Evolutionary conservation across 2,329 filamentous ascomycete genomes (phyloP).

Genomic region (Trichoderma breve): DNA sequence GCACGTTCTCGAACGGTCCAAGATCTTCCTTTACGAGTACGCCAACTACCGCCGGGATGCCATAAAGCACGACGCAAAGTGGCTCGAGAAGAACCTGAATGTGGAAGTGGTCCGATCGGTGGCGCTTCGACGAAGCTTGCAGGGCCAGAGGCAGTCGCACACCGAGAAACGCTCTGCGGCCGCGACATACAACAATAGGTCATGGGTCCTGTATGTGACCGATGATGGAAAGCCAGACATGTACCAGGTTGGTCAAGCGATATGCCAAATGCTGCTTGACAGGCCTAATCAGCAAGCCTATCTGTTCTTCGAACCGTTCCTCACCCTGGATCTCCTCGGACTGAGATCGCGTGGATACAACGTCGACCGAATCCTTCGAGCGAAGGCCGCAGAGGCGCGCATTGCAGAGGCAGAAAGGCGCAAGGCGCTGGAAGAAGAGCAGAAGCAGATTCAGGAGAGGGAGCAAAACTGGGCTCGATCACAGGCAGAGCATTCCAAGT

Average conservation of each 20-base stretch:
- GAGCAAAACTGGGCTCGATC: slow-evolving; percentile 44
- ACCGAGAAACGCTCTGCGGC: slow-evolving; percentile 75
- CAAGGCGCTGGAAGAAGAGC: slow-evolving; percentile 70
- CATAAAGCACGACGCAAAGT: slow-evolving; percentile 84
- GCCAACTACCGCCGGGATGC: slow-evolving; percentile 67
- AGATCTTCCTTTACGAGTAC: slow-evolving; percentile 82
- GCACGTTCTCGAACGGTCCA: slow-evolving; percentile 81
- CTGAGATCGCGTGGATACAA: slow-evolving; percentile 90
- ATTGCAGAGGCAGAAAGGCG: slow-evolving; percentile 81
- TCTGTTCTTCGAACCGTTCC: slow-evolving; percentile 84
- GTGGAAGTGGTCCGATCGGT: slow-evolving; percentile 79
- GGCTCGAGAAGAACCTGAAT: slow-evolving; percentile 81
- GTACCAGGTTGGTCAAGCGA: slow-evolving; percentile 86
- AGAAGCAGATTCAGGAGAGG: slow-evolving; percentile 60
- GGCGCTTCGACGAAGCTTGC: slow-evolving; percentile 72
- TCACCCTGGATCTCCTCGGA: slow-evolving; percentile 79
- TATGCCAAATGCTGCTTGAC: slow-evolving; percentile 76
- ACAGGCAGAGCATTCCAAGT: slow-evolving; percentile 29
- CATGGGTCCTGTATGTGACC: slow-evolving; percentile 73
- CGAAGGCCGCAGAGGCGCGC: slow-evolving; percentile 81
- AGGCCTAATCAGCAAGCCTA: slow-evolving; percentile 86
- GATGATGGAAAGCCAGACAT: slow-evolving; percentile 68
- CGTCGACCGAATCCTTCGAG: slow-evolving; percentile 86
- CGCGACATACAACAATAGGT: slow-evolving; percentile 51
- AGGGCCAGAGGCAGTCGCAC: slow-evolving; percentile 66